A percentile compares a stretch with the other conserved stretches of the same genome.
These are phyloP conservation scores for Ustilago tritici DNA, from an alignment of 1,284 basidiomycete species.

Conservation along the genomic window DNA sequence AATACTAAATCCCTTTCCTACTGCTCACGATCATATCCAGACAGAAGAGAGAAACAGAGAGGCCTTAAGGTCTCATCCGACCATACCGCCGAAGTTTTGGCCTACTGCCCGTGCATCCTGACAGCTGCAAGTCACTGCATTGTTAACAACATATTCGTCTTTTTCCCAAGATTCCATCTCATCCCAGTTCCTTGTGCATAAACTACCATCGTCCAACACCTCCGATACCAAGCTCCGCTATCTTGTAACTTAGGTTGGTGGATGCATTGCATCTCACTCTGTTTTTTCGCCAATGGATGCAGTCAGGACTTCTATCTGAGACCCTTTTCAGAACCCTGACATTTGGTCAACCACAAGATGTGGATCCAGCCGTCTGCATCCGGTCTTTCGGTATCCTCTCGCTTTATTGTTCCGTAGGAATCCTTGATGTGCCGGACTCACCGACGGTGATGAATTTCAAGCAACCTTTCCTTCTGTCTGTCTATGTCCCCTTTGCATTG, in stretches of 20 bases:
- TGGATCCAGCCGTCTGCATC: background rate
- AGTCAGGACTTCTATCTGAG: background rate
- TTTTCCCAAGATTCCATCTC: background rate
- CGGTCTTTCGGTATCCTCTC: background rate
- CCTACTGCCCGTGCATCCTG: background rate
- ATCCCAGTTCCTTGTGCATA: background rate
- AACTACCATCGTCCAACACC: slow-evolving; percentile 2
- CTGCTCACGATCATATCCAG: background rate
- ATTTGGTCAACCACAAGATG: too few species aligned
- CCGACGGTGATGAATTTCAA: background rate
- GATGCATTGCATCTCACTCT: background rate
- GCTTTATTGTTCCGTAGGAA: background rate
- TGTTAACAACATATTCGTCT: background rate
- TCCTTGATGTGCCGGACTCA: background rate
- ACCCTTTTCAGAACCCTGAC: slow-evolving; percentile 1
- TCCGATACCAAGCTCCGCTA: background rate
- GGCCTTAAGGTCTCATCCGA: background rate
- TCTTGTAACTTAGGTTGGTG: background rate
- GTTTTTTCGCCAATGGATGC: background rate
- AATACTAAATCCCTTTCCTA: background rate
- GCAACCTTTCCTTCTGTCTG: background rate
- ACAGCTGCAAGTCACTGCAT: background rate
- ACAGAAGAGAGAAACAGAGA: background rate
- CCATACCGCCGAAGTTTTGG: background rate
- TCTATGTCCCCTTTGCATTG: slow-evolving; percentile 4